phyloP scores from a whole-genome alignment of 805 yeast species.

The Ogataea paradorogensis region DNA sequence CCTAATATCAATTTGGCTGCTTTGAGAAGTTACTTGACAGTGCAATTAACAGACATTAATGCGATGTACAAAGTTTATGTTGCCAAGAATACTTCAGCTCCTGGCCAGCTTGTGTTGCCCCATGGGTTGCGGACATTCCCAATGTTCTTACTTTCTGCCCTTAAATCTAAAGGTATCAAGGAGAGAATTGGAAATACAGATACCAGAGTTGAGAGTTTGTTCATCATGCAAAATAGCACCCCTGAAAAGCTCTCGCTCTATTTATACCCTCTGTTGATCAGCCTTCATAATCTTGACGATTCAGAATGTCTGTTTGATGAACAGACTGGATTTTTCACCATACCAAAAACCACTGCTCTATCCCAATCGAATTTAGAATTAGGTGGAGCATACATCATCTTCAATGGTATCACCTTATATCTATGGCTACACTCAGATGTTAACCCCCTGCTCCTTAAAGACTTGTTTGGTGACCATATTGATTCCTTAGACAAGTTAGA shows the following conservation, averaged over 20 bases:
- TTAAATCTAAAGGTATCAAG: slow-evolving; percentile 63
- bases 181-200: slow-evolving; percentile 56
- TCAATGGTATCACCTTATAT: slow-evolving; percentile 58
- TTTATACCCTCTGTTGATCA: slow-evolving; percentile 78
- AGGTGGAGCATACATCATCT: slow-evolving; percentile 77
- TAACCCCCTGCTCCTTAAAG: slow-evolving; percentile 63
- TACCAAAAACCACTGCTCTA: slow-evolving; percentile 51
- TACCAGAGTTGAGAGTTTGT: slow-evolving; percentile 54
- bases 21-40: slow-evolving; percentile 30
- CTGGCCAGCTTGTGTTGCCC: slow-evolving; percentile 75
- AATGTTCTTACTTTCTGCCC: slow-evolving; percentile 61
- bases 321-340: slow-evolving; percentile 40
- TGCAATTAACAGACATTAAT: slow-evolving; percentile 51
- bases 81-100: slow-evolving; percentile 41
- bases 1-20: slow-evolving; percentile 38
- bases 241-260: slow-evolving; percentile 56
- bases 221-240: slow-evolving; percentile 50
- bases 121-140: slow-evolving; percentile 73
- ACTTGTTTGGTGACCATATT: slow-evolving; percentile 62
- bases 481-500: slow-evolving; percentile 45
- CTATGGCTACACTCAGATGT: slow-evolving; percentile 72
- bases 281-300: slow-evolving; percentile 61
- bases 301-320: slow-evolving; percentile 52
- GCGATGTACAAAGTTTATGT: slow-evolving; percentile 54
- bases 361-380: slow-evolving; percentile 41